Conservation (phyloP, 1,284 basidiomycete species). For the Lignosus rhinocerotis region DNA sequence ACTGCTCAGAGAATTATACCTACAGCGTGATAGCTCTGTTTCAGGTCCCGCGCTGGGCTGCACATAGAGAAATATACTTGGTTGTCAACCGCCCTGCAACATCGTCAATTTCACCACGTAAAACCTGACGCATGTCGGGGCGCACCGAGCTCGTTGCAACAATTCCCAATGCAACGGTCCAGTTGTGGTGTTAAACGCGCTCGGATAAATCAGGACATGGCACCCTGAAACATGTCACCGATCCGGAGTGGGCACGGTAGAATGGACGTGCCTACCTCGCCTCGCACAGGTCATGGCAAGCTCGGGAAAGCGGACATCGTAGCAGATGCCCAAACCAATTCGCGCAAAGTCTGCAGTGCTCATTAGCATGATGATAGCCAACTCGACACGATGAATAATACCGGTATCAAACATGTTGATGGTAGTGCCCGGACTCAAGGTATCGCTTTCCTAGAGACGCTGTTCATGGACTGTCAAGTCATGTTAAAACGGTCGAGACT, state of each 20-base stretch:
- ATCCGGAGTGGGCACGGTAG: neutral
- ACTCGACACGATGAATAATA: constrained; percentile 30
- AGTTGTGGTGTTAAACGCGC: constrained; percentile 89
- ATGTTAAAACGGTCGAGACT: neutral
- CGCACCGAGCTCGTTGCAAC: constrained; percentile 80
- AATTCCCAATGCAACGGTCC: constrained; percentile 98
- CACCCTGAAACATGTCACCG: constrained; percentile 57
- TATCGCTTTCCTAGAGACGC: constrained; percentile 82
- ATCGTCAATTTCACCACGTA: neutral
- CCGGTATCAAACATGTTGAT: constrained; percentile 90
- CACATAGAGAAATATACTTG: constrained; percentile 96
- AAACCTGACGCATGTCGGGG: constrained; percentile 14
- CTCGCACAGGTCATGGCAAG: constrained; percentile 90
- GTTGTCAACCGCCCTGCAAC: constrained; percentile 86
- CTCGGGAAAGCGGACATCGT: constrained; percentile 94
- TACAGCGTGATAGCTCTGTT: constrained; percentile 84
- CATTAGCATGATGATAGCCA: neutral
- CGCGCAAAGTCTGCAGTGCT: constrained; percentile 75
- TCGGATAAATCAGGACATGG: constrained; percentile 89
- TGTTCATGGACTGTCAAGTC: neutral
- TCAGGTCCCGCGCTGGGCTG: constrained; percentile 88
- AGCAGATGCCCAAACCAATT: constrained; percentile 90
- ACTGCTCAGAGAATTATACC: constrained; percentile 30
- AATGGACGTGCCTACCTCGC: constrained; percentile 51
- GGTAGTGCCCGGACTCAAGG: constrained; percentile 78